phyloP scores from a whole-genome alignment of 768 basidiomycete species.

The Lactifluus subvellereus region DNA sequence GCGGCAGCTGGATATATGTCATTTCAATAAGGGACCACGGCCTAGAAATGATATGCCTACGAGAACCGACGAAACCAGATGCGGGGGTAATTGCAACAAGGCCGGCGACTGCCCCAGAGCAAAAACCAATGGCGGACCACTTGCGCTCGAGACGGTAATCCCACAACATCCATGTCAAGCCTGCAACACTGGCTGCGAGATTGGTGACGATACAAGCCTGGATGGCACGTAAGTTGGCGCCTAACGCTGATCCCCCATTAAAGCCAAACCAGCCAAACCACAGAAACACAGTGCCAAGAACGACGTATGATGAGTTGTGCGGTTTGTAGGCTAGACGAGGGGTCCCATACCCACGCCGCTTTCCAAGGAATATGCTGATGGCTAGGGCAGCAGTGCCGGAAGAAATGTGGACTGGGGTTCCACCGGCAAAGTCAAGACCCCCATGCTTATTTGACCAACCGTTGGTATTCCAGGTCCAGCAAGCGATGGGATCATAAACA shows the following conservation, averaged over 20 bases:
- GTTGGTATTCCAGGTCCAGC: slow-evolving; percentile 91
- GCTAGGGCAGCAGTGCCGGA: slow-evolving; percentile 90
- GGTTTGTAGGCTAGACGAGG: slow-evolving; percentile 89
- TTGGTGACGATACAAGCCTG: slow-evolving; percentile 93
- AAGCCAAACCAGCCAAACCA: slow-evolving; percentile 98
- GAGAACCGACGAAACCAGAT: slow-evolving; percentile 74
- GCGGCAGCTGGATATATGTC: slow-evolving; percentile 51
- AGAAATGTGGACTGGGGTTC: slow-evolving; percentile 94
- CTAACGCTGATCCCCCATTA: slow-evolving; percentile 88
- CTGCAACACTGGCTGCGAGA: slow-evolving; percentile 83
- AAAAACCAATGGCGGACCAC: slow-evolving; percentile 92
- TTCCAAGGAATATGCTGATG: slow-evolving; percentile 86
- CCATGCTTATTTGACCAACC: slow-evolving; percentile 74
- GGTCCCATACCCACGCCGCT: slow-evolving; percentile 87
- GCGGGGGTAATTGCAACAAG: slow-evolving; percentile 88
- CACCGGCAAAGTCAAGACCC: slow-evolving; percentile 89
- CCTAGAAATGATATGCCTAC: slow-evolving; percentile 35
- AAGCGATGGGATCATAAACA: slow-evolving; percentile 91
- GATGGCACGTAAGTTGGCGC: slow-evolving; percentile 81
- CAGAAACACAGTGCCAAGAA: slow-evolving; percentile 89
- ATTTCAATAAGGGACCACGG: slow-evolving; percentile 9
- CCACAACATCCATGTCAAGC: slow-evolving; percentile 90
- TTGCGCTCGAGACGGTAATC: slow-evolving; percentile 92
- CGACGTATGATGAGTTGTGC: slow-evolving; percentile 87
- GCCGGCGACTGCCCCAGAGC: slow-evolving; percentile 89